Evolutionary conservation across 768 basidiomycete species (phyloP).

Genomic region (Trametes cingulata): DNA sequence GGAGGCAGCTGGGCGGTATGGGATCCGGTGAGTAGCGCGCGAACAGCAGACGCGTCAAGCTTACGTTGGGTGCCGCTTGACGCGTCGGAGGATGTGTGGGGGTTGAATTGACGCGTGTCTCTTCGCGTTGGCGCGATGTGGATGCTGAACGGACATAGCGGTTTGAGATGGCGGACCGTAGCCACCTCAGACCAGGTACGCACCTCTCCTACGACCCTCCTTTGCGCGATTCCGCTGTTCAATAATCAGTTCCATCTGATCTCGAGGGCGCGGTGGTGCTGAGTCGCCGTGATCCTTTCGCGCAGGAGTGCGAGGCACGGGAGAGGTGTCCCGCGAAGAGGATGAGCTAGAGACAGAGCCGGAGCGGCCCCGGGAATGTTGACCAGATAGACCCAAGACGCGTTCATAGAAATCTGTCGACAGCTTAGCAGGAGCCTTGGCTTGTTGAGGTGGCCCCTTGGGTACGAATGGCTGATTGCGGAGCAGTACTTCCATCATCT

Average conservation of each 20-base stretch:
- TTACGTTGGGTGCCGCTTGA: conserved; percentile 17
- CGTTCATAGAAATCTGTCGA: background rate
- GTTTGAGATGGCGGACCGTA: background rate
- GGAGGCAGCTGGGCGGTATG: conserved; percentile 17
- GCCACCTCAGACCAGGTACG: conserved; percentile 28
- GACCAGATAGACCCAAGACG: background rate
- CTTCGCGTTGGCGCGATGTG: conserved; percentile 26
- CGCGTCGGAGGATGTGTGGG: conserved; percentile 15
- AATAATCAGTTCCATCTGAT: conserved; percentile 77
- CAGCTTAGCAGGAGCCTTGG: background rate
- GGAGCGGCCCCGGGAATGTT: conserved; percentile 34
- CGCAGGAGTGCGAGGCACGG: conserved; percentile 57
- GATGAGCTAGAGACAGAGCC: conserved; percentile 54
- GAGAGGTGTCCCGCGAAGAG: conserved; percentile 31
- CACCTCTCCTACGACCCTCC: conserved; percentile 48
- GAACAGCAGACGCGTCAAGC: conserved; percentile 49
- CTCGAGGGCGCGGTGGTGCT: conserved; percentile 57
- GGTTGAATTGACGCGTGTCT: conserved; percentile 21
- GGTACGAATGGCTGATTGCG: conserved; percentile 17
- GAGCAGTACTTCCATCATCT: conserved; percentile 11
- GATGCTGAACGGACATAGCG: conserved; percentile 19
- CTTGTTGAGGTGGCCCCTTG: background rate
- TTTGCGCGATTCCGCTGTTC: conserved; percentile 65
- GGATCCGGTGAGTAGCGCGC: background rate
- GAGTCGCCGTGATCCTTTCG: conserved; percentile 61